phyloP scores from a whole-genome alignment of 768 basidiomycete genomes.

The Pholiota conissans region DNA sequence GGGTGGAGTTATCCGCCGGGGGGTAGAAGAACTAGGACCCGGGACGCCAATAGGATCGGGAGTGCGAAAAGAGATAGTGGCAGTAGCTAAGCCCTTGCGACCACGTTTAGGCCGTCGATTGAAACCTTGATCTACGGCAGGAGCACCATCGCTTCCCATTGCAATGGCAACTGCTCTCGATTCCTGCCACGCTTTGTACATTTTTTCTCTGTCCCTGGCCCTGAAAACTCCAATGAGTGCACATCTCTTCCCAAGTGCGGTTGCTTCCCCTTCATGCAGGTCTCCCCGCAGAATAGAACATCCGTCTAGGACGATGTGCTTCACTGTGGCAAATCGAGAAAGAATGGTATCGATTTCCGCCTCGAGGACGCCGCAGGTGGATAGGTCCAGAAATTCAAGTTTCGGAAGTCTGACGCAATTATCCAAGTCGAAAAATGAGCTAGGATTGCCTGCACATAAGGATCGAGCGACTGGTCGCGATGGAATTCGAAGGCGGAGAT shows the following conservation, averaged over 20 bases:
- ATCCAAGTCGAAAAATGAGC: neutral
- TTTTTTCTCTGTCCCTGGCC: slow-evolving; percentile 68
- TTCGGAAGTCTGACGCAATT: slow-evolving; percentile 34
- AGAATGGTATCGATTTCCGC: slow-evolving; percentile 56
- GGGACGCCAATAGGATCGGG: slow-evolving; percentile 12
- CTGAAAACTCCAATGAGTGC: slow-evolving; percentile 61
- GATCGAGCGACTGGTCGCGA: slow-evolving; percentile 54
- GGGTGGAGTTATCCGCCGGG: neutral
- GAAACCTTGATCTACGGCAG: slow-evolving; percentile 6
- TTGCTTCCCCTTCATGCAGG: slow-evolving; percentile 58
- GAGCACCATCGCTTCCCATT: slow-evolving; percentile 8
- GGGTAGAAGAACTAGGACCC: slow-evolving; percentile 12
- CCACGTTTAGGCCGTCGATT: slow-evolving; percentile 37
- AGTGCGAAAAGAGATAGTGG: slow-evolving; percentile 61
- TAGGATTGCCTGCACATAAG: slow-evolving; percentile 23
- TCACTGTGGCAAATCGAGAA: slow-evolving; percentile 47
- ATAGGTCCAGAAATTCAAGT: slow-evolving; percentile 71
- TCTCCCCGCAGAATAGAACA: slow-evolving; percentile 58
- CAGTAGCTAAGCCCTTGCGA: slow-evolving; percentile 61
- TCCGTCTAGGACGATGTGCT: slow-evolving; percentile 71
- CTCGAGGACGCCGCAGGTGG: slow-evolving; percentile 61
- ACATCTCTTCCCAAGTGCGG: slow-evolving; percentile 57
- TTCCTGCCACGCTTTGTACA: slow-evolving; percentile 52
- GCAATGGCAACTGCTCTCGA: slow-evolving; percentile 14
- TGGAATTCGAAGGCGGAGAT: slow-evolving; percentile 74